These are phyloP conservation scores for Huiozyma sinensis DNA, from an alignment of 805 yeast species.

Conservation along the genomic window DNA sequence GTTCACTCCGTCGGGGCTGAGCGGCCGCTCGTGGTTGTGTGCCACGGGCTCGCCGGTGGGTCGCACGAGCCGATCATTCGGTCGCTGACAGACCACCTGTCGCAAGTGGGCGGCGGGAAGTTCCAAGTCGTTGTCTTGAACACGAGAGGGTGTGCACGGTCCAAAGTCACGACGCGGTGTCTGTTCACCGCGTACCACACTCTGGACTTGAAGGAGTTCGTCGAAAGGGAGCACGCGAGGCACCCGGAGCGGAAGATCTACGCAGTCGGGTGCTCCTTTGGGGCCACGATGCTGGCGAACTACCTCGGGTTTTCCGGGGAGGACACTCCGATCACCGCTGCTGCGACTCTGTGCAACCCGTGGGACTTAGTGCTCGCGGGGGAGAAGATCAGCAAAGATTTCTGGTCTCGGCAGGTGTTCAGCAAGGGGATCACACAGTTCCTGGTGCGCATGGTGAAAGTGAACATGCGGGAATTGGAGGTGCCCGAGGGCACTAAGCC, in stretches of 20 bases:
- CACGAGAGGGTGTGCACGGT: conserved; percentile 69
- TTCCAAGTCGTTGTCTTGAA: conserved; percentile 56
- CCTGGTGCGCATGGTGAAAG: conserved; percentile 35
- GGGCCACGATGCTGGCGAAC: conserved; percentile 56
- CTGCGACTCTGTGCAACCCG: conserved; percentile 53
- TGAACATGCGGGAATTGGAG: conserved; percentile 29
- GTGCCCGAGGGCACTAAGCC: conserved; percentile 10
- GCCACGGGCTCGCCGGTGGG: conserved; percentile 75
- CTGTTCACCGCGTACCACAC: conserved; percentile 61
- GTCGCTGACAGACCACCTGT: conserved; percentile 38
- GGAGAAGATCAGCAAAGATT: conserved; percentile 31
- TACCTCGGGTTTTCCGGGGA: conserved; percentile 60
- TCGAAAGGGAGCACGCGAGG: conserved; percentile 37
- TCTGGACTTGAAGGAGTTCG: conserved; percentile 51
- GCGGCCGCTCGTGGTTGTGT: conserved; percentile 49
- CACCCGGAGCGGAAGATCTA: conserved; percentile 58
- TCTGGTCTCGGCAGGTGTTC: conserved; percentile 33
- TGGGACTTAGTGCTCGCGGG: conserved; percentile 59
- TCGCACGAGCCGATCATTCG: conserved; percentile 66
- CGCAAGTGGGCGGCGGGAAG: conserved; percentile 28
- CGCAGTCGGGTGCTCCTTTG: conserved; percentile 61
- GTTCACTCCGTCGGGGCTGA: conserved; percentile 21
- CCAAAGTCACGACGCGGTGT: conserved; percentile 58
- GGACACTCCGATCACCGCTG: conserved; percentile 42
- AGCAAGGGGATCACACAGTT: conserved; percentile 33